Evolutionary conservation across 1,284 basidiomycete species (phyloP).

Genomic region (Exobasidium rhododendri): DNA sequence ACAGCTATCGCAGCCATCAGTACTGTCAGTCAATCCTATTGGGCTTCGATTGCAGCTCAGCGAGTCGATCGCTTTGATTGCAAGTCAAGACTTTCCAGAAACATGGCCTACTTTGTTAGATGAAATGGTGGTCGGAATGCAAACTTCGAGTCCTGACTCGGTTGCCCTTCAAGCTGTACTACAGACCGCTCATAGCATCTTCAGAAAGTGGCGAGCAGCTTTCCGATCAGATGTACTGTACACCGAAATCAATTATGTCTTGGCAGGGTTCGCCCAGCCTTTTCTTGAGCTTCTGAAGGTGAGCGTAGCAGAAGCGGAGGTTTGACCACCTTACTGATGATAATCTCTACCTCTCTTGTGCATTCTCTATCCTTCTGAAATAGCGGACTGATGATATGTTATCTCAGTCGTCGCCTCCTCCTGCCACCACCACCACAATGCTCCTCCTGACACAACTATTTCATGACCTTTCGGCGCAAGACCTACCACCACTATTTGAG

Average conservation of each 20-base stretch:
- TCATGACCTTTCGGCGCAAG: conserved; percentile 91
- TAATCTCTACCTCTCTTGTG: not conserved
- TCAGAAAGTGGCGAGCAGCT: conserved; percentile 84
- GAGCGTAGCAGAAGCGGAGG: not conserved
- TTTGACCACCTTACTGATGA: not conserved
- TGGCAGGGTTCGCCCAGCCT: conserved; percentile 75
- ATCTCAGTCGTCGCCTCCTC: conserved; percentile 54
- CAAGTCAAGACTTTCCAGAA: conserved; percentile 47
- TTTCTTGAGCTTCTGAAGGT: conserved; percentile 65
- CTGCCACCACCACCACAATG: conserved; percentile 40
- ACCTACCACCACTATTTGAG: conserved; percentile 90
- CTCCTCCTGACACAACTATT: conserved; percentile 79
- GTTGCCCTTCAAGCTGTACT: conserved; percentile 84
- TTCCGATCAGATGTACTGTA: conserved; percentile 84
- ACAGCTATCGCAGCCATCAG: conserved; percentile 14
- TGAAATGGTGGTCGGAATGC: conserved; percentile 29
- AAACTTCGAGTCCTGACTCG: conserved; percentile 80
- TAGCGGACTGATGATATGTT: conserved; percentile 59
- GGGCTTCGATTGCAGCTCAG: conserved; percentile 44
- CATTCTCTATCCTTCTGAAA: not conserved
- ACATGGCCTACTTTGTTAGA: conserved; percentile 46
- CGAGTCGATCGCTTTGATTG: conserved; percentile 46
- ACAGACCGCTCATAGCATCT: conserved; percentile 92
- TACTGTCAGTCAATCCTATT: conserved; percentile 16
- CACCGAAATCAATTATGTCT: conserved; percentile 86